Evolutionary conservation across 805 yeast species (phyloP), one percentile per base, ranked within the genome.

Genomic region (Metschnikowia anglica): DNA sequence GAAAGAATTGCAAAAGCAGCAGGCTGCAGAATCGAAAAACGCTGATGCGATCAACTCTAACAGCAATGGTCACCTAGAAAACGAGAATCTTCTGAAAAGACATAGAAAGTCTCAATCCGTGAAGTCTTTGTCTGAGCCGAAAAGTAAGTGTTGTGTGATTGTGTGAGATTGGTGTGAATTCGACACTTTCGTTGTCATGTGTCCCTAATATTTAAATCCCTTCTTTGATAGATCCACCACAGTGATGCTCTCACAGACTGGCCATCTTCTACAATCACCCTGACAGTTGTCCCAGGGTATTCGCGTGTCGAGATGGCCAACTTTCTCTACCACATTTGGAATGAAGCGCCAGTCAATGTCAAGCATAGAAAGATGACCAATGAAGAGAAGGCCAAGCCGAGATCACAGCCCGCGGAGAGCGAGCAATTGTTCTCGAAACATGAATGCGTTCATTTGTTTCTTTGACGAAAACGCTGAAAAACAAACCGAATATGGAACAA

Each of bases 1-100:
- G 45, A 67, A 66, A 51, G 72, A 69, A 53, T 54, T 61, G 44
- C 69, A 64, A 46, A 66, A 70, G 55, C 70, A 67, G 55, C 59
- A 63, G 59, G 56, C 56, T 51, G 56, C 53, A 29, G 47, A 47
- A 29, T 19, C 36, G 31, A 41, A 26, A 19, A 43, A 18, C 10
- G 37, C 38, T 36, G 39, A 33, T 20, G 34, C n/a, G 32, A 18
- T 26, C 21, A 37, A 35, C 13, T 34, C 35, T 11, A 39, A 33
- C 17, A 37, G 28, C 20, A 27, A 28, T n/a, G 41, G 37, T 16
- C 36, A 44, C 8, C 34, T 33, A 16, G 46, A 37, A 11, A 42
- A 45, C 19, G 53, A 38, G 19, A 37, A 30, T 26, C 47, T 41
- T 11, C 41, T 39, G 38, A 39, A 34, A 17, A 42, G 44, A 27